Evolutionary conservation across 1,284 basidiomycete genomes (phyloP).

Genomic region (Volvariella volvacea): DNA sequence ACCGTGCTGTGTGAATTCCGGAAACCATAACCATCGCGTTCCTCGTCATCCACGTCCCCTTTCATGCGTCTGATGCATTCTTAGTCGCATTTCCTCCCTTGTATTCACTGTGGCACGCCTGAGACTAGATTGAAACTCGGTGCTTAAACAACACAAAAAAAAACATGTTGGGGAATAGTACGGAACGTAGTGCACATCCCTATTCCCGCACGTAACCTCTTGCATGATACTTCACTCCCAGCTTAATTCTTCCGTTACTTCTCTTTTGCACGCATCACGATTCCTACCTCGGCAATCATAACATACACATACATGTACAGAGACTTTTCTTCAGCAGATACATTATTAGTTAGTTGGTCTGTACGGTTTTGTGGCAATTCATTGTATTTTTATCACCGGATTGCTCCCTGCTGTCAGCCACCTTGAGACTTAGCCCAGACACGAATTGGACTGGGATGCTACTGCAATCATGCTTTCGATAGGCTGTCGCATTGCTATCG

Average conservation of each 20-base stretch:
- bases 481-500: too few relatives aligned
- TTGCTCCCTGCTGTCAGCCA: conserved; percentile 23
- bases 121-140: conserved; percentile 10
- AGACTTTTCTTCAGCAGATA: conserved; percentile 1
- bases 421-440: conserved; percentile 30
- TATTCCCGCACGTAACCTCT: conserved; percentile 17
- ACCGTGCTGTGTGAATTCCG: conserved; percentile 89
- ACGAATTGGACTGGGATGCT: too few relatives aligned
- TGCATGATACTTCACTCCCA: conserved; percentile 10
- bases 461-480: too few relatives aligned
- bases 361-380: too few relatives aligned
- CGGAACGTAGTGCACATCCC: conserved; percentile 35
- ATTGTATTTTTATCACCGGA: conserved; percentile 9
- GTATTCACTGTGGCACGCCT: conserved; percentile 4
- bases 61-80: background rate
- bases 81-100: conserved; percentile 12
- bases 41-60: background rate
- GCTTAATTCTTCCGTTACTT: conserved; percentile 9
- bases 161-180: conserved; percentile 22
- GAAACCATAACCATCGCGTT: conserved; percentile 52
- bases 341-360: conserved; percentile 2
- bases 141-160: too few relatives aligned
- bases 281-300: conserved; percentile 11
- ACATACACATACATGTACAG: conserved; percentile 6
- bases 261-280: conserved; percentile 22